A percentile compares a stretch with the other conserved stretches of the same genome.
Evolutionary conservation across 768 basidiomycete species (phyloP).

Genomic region (Suillus subluteus): DNA sequence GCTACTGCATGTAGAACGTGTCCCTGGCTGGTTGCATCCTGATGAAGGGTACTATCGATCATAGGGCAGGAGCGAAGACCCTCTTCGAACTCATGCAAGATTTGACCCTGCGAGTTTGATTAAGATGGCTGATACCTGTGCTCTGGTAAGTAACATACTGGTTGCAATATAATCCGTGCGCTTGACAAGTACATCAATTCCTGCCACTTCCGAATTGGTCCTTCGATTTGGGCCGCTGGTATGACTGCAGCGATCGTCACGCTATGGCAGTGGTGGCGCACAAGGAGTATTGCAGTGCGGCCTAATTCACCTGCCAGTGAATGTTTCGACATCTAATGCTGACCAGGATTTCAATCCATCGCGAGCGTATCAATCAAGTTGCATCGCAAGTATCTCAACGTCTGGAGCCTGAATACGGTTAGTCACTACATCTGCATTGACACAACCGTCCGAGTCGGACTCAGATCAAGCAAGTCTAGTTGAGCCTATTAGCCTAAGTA

Average conservation of each 20-base stretch:
- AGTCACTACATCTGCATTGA: not conserved
- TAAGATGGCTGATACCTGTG: not conserved
- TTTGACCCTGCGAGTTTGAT: not conserved
- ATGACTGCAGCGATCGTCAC: not conserved
- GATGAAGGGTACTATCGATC: not conserved
- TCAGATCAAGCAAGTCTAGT: not conserved
- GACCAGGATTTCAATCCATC: not conserved
- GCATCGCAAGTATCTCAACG: not conserved
- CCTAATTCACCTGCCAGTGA: not conserved
- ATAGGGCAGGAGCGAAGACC: not conserved
- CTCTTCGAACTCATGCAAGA: not conserved
- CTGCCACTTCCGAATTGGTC: not conserved
- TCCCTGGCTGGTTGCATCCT: not conserved
- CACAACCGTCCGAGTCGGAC: not conserved
- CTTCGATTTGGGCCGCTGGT: not conserved
- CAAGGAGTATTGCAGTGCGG: not conserved
- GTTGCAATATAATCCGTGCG: not conserved
- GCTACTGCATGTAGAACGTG: not conserved
- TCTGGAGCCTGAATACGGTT: no score
- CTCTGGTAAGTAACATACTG: not conserved
- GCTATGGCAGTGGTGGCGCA: not conserved
- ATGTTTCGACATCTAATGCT: not conserved
- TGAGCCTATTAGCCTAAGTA: not conserved
- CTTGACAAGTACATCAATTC: not conserved
- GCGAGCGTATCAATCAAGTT: not conserved